phyloP scores from a whole-genome alignment of 345 rosid species.

The Sonneratia caseolaris region DNA sequence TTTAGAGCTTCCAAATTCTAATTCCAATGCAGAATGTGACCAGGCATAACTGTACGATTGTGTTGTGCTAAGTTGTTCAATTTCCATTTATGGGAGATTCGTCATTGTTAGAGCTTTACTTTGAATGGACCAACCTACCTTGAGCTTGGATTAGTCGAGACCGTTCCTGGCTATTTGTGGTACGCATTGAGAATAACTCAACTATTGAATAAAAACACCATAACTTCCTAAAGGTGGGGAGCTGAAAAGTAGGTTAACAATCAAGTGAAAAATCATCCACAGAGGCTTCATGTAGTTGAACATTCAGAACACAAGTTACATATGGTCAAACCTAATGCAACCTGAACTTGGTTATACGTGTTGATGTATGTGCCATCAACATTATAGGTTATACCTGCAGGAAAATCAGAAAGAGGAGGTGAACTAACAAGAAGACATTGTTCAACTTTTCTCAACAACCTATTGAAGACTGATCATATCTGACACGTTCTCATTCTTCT shows the following conservation, averaged over 20 bases:
- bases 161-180: no score
- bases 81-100: no score
- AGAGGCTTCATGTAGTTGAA: not conserved
- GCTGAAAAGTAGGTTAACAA: not conserved
- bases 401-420: not conserved
- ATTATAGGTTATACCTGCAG: no score
- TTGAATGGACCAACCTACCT: no score
- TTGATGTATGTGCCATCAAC: not conserved
- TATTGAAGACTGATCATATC: not conserved
- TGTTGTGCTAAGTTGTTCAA: no score
- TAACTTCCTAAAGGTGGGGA: not conserved
- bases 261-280: not conserved
- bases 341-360: not conserved
- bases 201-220: no score
- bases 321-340: not conserved
- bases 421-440: not conserved
- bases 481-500: not conserved
- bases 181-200: no score
- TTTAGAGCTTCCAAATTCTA: no score
- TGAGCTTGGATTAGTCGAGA: no score
- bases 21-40: no score
- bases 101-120: no score
- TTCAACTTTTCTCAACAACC: constrained; percentile 1
- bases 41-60: no score
- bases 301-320: not conserved